Evolutionary conservation across 768 basidiomycete genomes (phyloP), one percentile per base, ranked within the genome.

Genomic region (Pulveroboletus sp.): DNA sequence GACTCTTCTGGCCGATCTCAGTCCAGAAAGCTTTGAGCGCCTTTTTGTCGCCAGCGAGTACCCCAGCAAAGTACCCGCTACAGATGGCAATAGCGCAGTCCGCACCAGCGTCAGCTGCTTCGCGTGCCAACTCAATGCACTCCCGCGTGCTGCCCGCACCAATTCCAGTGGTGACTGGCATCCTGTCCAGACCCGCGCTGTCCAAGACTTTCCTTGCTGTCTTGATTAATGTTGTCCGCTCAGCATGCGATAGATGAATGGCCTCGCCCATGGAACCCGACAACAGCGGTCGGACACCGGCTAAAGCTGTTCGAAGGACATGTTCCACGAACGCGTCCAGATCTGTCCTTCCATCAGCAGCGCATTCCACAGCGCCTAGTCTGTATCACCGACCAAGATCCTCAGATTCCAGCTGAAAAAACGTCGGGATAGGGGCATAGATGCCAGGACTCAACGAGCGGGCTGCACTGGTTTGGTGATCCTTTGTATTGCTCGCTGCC

Each of bases 231-330:
- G 60, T 69, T 39, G 74, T 70, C 36, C 92, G 82, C 61, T 94
- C 92, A 3, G 72, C 62, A 59, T 78, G 84, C 37, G 86, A 69
- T 40, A 83, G 68, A 62, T 93, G 90, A 54, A 82, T 77, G 17
- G 87, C 90, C 65, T 94, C 92, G 57, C 92, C 84, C 88, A 89
- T 89, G 5, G 88, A 86, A 15, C 91, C 91, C 31, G 82, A 77
- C 43, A 92, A 72, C 53, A 94, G 71, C 14, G 86, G 86, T 8
- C 71, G 77, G 55, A 89, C 83, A 24, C 87, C 87, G 11, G 81
- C 83, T 43, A 70, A 69, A 8, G 86, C 89, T 41, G 82, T 70
- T 39, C 74, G 76, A 46, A 79, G 71, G 39, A 89, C 75, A 69
- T 92, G 90, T 8, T 71, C 67, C 60, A 83, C 76, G 58, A 93